Percentiles rank a stretch among this genome's conserved stretches.
These are phyloP conservation scores for Curvularia sp. DNA, from an alignment of 2,329 filamentous ascomycete species.

Conservation along the genomic window DNA sequence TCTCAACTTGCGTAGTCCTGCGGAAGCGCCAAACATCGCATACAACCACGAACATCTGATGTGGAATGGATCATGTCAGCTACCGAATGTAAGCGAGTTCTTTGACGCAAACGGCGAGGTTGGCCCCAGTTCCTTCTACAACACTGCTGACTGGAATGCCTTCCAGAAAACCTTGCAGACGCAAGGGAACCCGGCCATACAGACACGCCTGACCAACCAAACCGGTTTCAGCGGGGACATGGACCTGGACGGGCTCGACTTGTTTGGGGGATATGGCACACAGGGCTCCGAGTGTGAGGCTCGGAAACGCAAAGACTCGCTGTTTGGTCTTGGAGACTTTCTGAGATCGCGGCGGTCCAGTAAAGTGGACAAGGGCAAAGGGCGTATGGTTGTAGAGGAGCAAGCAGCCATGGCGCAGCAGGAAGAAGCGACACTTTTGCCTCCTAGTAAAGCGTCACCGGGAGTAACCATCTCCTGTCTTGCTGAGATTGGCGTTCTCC, in stretches of 20 bases:
- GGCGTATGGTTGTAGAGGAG: neutral
- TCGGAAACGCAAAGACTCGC: conserved; percentile 14
- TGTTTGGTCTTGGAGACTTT: conserved; percentile 5
- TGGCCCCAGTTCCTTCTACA: conserved; percentile 15
- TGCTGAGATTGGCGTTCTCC: conserved; percentile 1
- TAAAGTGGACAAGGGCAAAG: conserved; percentile 17
- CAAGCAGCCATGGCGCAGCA: neutral
- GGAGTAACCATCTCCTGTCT: neutral
- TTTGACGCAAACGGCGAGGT: conserved; percentile 12
- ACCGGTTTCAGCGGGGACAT: conserved; percentile 3
- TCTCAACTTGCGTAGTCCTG: neutral
- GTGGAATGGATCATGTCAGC: neutral
- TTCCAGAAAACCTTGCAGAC: conserved; percentile 13
- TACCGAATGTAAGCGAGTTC: conserved; percentile 16
- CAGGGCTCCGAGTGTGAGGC: neutral
- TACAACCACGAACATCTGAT: neutral
- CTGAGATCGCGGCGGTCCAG: conserved; percentile 5
- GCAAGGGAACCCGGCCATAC: neutral
- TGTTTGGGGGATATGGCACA: neutral
- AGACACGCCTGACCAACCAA: neutral
- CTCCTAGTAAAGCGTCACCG: neutral
- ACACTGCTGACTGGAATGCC: conserved; percentile 13
- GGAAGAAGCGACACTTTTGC: neutral
- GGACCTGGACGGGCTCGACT: neutral
- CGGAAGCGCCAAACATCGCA: neutral